Base-by-base conservation (phyloP, 2,329 filamentous ascomycete species). In the Aureobasidium mangrovei region DNA sequence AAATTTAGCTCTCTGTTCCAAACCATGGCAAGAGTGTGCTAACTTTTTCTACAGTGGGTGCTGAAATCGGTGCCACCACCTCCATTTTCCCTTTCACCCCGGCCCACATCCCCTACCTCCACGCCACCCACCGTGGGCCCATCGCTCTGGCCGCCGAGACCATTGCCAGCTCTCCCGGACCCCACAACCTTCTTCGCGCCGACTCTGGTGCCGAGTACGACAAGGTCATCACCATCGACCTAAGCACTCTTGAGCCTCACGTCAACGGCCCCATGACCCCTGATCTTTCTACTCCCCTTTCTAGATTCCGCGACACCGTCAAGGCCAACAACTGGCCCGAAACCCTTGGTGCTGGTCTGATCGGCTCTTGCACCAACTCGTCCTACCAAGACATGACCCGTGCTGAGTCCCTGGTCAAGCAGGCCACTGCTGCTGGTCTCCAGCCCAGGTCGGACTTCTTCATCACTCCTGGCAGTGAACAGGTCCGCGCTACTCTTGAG, bases 301-400 rank as follows among this genome's bases (percentile, higher is more conserved):
- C 91, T 46, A 79, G 85, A 66, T 98, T 98, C 75, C 89, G 90
- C 67, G 80, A 88, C 56, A 84, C 86, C 2, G 88, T 96, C 26
- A 79, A 86, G 70, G 79, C 85, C 63, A 89, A 96, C 70, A 76
- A 86, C 48, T 98, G 93, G 93, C 93, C 93, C 2, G 81, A 88
- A 67, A 89, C 85, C 59, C 85, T 98, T 58, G 93, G 90, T 9
- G 91, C 93, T 28, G 91, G 91, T 49, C 79, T 98, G 53, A 98
- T 98, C 67, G 93, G 93, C 57, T 95, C 90, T 74, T 98, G 93
- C 77, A 98, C 93, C 48, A 98, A 98, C 79, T 95, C 88, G 70
- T 97, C 93, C 2, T 98, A 97, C 70, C 86, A 96, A 72, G 93
- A 98, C 69, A 98, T 98, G 93, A 94, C 91, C 35, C 85, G 91